These are phyloP conservation scores for Krasilnikovozyma curviuscula DNA, from an alignment of 768 basidiomycete genomes.

Conservation along the genomic window DNA sequence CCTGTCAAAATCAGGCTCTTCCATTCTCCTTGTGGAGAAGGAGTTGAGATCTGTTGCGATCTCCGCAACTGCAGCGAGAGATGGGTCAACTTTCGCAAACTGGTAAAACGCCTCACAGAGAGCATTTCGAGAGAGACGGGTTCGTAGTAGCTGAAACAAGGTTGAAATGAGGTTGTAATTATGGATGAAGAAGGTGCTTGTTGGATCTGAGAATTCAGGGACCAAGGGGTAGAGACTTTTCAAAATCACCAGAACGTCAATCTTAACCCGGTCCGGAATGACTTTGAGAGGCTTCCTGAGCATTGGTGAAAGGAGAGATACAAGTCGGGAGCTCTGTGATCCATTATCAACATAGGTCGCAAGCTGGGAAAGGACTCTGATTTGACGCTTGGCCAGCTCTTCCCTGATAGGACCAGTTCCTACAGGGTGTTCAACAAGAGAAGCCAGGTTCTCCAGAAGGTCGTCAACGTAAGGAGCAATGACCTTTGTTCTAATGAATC, in stretches of 20 bases:
- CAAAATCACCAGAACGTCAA: constrained; percentile 55
- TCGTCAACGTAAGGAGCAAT: constrained; percentile 50
- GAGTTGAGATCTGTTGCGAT: constrained; percentile 57
- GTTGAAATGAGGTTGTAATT: constrained; percentile 50
- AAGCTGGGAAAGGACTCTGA: constrained; percentile 57
- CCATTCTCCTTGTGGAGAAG: constrained; percentile 58
- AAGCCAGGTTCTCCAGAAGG: constrained; percentile 52
- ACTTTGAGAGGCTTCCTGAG: constrained; percentile 54
- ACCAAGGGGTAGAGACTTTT: constrained; percentile 47
- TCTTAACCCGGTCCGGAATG: constrained; percentile 70
- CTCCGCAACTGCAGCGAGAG: constrained; percentile 33
- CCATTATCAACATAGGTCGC: constrained; percentile 53
- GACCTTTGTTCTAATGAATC: constrained; percentile 33
- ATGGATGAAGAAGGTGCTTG: constrained; percentile 32
- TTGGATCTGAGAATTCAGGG: constrained; percentile 21
- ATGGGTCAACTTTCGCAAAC: constrained; percentile 33
- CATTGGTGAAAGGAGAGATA: constrained; percentile 55
- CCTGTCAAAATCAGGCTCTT: constrained; percentile 82
- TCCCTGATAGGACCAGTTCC: constrained; percentile 17
- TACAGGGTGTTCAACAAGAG: constrained; percentile 41
- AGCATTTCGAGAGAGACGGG: constrained; percentile 46
- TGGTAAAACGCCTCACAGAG: constrained; percentile 47
- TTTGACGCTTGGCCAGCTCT: constrained; percentile 55
- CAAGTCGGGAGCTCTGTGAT: constrained; percentile 50
- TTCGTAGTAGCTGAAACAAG: constrained; percentile 57